These are phyloP conservation scores for Ganoderma sp. DNA, from an alignment of 1,284 basidiomycete genomes.

Conservation along the genomic window DNA sequence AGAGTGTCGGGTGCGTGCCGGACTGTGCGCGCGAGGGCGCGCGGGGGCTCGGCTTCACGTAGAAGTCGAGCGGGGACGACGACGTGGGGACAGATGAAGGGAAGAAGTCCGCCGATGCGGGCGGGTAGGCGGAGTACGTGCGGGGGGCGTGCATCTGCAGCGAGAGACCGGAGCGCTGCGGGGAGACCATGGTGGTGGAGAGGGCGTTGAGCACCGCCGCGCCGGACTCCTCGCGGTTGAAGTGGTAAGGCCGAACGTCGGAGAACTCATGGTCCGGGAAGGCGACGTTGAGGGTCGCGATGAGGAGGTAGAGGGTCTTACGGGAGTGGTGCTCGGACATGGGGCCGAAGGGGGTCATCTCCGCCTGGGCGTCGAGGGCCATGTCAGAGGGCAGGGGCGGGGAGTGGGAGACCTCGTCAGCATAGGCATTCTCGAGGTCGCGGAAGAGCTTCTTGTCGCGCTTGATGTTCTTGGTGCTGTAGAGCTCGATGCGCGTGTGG, in stretches of 20 bases:
- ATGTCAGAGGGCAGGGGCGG: conserved; percentile 75
- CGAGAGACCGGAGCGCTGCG: conserved; percentile 60
- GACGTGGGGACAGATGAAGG: conserved; percentile 73
- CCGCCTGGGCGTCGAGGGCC: conserved; percentile 66
- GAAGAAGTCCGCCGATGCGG: conserved; percentile 74
- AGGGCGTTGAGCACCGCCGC: conserved; percentile 81
- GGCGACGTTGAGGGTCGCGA: conserved; percentile 95
- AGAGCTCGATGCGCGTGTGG: conserved; percentile 94
- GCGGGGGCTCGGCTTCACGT: conserved; percentile 63
- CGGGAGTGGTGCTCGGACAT: conserved; percentile 78
- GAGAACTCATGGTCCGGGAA: conserved; percentile 99
- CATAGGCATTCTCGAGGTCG: conserved; percentile 86
- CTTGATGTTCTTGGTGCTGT: conserved; percentile 97
- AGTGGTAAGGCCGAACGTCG: conserved; percentile 89
- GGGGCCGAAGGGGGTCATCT: conserved; percentile 80
- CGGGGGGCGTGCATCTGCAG: conserved; percentile 57
- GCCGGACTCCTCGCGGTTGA: conserved; percentile 82
- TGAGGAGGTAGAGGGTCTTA: conserved; percentile 93
- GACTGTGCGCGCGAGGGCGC: conserved; percentile 54
- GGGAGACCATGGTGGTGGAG: conserved; percentile 77
- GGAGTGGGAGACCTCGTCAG: conserved; percentile 75
- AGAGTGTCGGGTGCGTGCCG: conserved; percentile 80
- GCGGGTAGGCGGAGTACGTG: conserved; percentile 82
- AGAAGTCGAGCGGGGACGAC: conserved; percentile 62
- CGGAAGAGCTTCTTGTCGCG: conserved; percentile 98